Base-by-base conservation (phyloP, 176 grass and related monocot genomes). In the Aegilops speltoides region DNA sequence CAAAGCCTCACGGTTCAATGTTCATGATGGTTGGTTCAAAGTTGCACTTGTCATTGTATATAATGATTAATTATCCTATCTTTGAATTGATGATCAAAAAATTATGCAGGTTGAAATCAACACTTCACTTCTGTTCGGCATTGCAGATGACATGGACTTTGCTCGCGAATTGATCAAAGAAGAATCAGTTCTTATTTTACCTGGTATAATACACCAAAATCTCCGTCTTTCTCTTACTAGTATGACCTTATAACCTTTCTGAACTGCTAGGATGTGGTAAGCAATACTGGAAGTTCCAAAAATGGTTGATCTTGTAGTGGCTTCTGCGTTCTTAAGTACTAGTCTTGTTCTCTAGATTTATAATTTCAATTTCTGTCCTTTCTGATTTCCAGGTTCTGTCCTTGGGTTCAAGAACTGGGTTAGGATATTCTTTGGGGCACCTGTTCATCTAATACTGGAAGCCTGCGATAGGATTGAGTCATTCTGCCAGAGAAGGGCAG, bases 401-500 rank as follows among this genome's bases (percentile, higher is more conserved):
- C 80, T 98, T 73, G 97, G 94, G 31, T 32, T 98, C 74, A 98
- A 96, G 89, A 98, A 96, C 82, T 98, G 92, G 90, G 77, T 96
- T 28, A 87, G 97, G 62, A 88, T 98, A 68, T 98, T 98, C 86
- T 98, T 89, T 29, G 96, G 96, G 48, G 88, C 88, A 40, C 96
- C 93, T 20, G 29, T 81, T 23, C 64, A 85, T 80, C 38, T 86
- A 61, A 84, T 95, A 73, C 64, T 52, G 6, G 93, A 95, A 78
- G 96, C 96, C 4, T 95, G 96, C 4, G 73, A 93, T 46, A 89
- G 94, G 79, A 98, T 96, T 37, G 90, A 98, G 57, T 77, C 87
- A 17, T 96, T 98, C 78, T 96, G 97, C 85, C 83, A 17, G 9
- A 96, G 72, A 60, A 87, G 80, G 80, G 75, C 73, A 86, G 24